phyloP scores from a whole-genome alignment of 1,284 basidiomycete species.

The Naganishia liquefaciens region DNA sequence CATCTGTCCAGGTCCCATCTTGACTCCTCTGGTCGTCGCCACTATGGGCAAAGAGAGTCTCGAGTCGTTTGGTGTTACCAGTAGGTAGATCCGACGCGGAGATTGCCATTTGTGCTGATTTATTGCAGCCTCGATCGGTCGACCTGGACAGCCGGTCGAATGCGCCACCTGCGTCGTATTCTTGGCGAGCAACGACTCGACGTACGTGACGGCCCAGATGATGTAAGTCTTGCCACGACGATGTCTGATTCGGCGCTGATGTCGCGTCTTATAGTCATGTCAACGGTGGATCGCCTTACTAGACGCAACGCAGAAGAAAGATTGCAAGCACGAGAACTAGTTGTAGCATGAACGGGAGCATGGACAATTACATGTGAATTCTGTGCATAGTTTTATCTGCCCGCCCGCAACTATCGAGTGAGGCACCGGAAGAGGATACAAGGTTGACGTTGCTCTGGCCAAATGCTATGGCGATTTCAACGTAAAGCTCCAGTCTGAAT shows the following conservation, averaged over 20 bases:
- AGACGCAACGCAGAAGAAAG: background rate
- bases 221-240: constrained; percentile 1
- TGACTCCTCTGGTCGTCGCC: constrained; percentile 59
- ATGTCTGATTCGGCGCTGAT: background rate
- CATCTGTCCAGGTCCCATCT: constrained; percentile 52
- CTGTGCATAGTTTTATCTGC: too few species aligned
- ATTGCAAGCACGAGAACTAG: background rate
- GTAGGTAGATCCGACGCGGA: constrained; percentile 6
- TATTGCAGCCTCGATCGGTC: constrained; percentile 55
- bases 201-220: constrained; percentile 57
- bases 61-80: constrained; percentile 56
- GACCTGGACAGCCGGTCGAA: constrained; percentile 63
- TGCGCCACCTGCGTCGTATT: constrained; percentile 62
- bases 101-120: background rate
- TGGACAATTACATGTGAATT: background rate
- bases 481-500: too few species aligned
- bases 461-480: too few species aligned
- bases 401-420: too few species aligned
- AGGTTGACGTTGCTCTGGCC: too few species aligned
- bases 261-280: background rate
- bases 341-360: constrained; percentile 8
- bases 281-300: constrained; percentile 27
- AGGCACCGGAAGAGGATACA: too few species aligned
- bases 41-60: constrained; percentile 59
- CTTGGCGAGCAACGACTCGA: constrained; percentile 59